phyloP scores from a whole-genome alignment of 1,284 basidiomycete genomes.

The Microstroma glucosiphilum region DNA sequence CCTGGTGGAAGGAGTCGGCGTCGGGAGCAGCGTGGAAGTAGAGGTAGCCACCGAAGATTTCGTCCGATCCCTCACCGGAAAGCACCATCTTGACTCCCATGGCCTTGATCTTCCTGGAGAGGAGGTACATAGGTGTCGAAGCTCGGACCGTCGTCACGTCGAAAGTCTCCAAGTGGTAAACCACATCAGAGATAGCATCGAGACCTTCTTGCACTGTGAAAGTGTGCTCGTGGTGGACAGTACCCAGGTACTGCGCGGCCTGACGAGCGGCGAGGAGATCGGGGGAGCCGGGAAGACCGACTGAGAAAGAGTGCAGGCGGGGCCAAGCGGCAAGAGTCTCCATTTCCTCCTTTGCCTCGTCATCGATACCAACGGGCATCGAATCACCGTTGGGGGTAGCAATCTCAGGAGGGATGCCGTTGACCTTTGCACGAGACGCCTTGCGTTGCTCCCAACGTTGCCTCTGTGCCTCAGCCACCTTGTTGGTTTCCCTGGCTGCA shows the following conservation, averaged over 20 bases:
- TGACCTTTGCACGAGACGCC: conserved; percentile 50
- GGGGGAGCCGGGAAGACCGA: conserved; percentile 90
- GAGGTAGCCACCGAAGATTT: conserved; percentile 96
- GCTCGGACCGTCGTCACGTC: conserved; percentile 98
- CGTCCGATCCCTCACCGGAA: conserved; percentile 94
- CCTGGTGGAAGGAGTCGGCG: conserved; percentile 83
- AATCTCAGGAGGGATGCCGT: conserved; percentile 11
- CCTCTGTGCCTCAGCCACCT: conserved; percentile 54
- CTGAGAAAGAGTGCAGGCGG: conserved; percentile 93
- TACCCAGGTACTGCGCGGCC: conserved; percentile 87
- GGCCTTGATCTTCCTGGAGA: conserved; percentile 97
- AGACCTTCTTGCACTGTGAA: conserved; percentile 98
- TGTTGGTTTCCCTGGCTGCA: conserved; percentile 93
- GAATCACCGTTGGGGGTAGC: conserved; percentile 16
- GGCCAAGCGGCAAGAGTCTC: conserved; percentile 71
- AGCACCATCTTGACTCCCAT: conserved; percentile 99
- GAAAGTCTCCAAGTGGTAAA: conserved; percentile 97
- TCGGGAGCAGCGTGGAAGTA: conserved; percentile 99
- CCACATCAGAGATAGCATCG: conserved; percentile 94
- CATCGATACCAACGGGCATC: conserved; percentile 33
- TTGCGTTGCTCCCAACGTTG: conserved; percentile 59
- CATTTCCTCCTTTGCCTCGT: conserved; percentile 45
- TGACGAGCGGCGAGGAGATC: conserved; percentile 90
- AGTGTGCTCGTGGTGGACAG: conserved; percentile 93
- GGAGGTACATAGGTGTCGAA: conserved; percentile 93